Base-by-base conservation (phyloP, 352 stramenopile species). In the Pythium monospermum region DNA sequence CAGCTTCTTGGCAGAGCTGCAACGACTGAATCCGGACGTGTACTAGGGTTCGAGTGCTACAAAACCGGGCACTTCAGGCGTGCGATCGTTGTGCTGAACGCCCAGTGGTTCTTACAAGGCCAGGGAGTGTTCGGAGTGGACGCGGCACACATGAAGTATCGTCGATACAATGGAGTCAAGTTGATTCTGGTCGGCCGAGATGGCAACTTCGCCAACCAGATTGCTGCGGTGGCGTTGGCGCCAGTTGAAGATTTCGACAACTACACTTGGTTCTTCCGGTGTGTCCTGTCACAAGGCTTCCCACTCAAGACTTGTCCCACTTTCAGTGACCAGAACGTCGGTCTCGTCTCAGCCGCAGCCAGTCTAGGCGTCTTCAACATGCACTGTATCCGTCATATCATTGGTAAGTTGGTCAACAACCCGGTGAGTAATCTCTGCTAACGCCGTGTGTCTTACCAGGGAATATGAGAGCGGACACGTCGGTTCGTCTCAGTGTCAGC, bases 81-180 rank as follows among this genome's bases (percentile, higher is more conserved):
- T 22, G 59, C 48, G 10, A 52, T 60, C 32, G 35, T 54, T 21
- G 26, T 53, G 0, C 6, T 64, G 11, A 49, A 60, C 26, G 33
- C 39, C 0, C 11, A 33, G 0, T 42, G 40, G 21, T 64, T 68
- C 27, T 0, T 7, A 0, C 21, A 22, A n/a, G 49, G 53, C 1
- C 54, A 53, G 4, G 10, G 42, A 13, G 28, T 62, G 1, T 69
- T 59, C 6, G 42, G 61, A 8, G 50, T 57, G 3, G 51, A 69
- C 18, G 51, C 47, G 7, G 57, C 56, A 6, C 56, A 69, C 36
- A 62, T 65, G 40, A 69, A 69, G 31, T 41, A 69, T 26, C 45
- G 38, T 4, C 53, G 53, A n/a, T 69, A 59, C 39, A 65, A 62
- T 31, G 47, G 50, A 2, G 46, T 49, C 0, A 53, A 69, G 27